A percentile compares a stretch with the other conserved stretches of the same genome.
These are phyloP conservation scores for Coemansia sp. DNA, from an alignment of 192 early-diverging fungal genomes.

Conservation along the genomic window DNA sequence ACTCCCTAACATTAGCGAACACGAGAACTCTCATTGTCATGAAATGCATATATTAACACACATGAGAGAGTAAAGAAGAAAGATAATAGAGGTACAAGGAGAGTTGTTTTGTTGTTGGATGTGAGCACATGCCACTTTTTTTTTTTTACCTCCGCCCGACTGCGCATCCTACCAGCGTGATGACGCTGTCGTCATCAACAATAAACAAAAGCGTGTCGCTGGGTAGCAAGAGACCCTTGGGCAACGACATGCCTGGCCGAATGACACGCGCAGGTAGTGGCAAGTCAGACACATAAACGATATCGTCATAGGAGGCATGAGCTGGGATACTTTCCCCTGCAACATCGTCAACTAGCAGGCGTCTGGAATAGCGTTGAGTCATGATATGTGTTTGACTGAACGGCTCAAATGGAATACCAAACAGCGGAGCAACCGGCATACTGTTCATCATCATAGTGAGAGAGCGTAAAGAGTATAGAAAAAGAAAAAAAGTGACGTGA, in stretches of 20 bases:
- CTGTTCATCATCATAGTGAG: conserved; percentile 46
- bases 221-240: conserved; percentile 33
- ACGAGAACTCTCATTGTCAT: not conserved
- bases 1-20: not conserved
- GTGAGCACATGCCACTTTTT: conserved; percentile 13
- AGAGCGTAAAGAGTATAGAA: not conserved
- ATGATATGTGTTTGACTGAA: conserved; percentile 28
- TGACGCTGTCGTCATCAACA: conserved; percentile 34
- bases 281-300: conserved; percentile 43
- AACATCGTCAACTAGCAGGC: conserved; percentile 45
- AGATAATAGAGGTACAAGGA: not conserved
- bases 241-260: conserved; percentile 50
- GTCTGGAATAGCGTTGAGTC: conserved; percentile 37
- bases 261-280: conserved; percentile 37
- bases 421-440: conserved; percentile 19
- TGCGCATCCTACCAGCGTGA: conserved; percentile 35
- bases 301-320: not conserved
- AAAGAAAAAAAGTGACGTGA: not conserved
- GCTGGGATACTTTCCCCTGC: conserved; percentile 39
- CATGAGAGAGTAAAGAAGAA: not conserved
- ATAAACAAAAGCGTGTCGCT: conserved; percentile 41
- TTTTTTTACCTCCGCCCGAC: conserved; percentile 14
- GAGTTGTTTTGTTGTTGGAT: not conserved
- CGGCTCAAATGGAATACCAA: conserved; percentile 45
- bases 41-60: conserved; percentile 12